Conservation (phyloP, 2,329 filamentous ascomycete species). For the Arthrobotrys sinensis region DNA sequence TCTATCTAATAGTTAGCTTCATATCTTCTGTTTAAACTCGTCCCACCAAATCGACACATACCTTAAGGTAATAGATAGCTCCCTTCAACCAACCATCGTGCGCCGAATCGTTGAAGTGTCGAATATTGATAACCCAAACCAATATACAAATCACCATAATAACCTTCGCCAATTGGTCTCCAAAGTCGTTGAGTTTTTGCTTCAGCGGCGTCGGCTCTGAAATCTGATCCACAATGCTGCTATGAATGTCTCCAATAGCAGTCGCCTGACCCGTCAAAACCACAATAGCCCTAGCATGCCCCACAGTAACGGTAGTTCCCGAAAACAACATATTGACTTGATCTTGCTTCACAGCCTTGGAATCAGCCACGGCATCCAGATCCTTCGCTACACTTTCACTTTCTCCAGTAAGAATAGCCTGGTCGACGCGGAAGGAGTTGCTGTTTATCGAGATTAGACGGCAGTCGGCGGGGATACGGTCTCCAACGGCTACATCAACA, state of each 20-base stretch:
- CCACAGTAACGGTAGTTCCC: conserved; percentile 95
- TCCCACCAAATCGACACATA: conserved; percentile 41
- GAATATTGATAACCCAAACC: conserved; percentile 98
- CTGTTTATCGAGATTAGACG: conserved; percentile 90
- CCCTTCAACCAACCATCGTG: conserved; percentile 96
- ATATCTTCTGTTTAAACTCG: not conserved
- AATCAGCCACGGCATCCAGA: conserved; percentile 77
- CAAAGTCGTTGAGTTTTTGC: conserved; percentile 99
- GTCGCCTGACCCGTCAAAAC: conserved; percentile 90
- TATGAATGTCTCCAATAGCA: conserved; percentile 98
- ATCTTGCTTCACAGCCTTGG: conserved; percentile 93
- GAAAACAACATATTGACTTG: conserved; percentile 99
- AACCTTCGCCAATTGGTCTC: conserved; percentile 94
- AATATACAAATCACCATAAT: conserved; percentile 97
- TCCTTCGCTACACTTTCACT: conserved; percentile 97
- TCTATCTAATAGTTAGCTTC: conserved; percentile 68
- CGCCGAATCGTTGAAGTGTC: conserved; percentile 94
- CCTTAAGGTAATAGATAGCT: conserved; percentile 97
- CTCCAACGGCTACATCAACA: conserved; percentile 87
- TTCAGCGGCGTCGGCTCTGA: conserved; percentile 97
- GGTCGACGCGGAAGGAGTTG: conserved; percentile 97
- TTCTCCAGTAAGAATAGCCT: conserved; percentile 96
- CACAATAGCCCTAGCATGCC: conserved; percentile 90
- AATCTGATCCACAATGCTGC: conserved; percentile 98
- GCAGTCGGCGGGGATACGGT: conserved; percentile 95